Evolutionary conservation across 768 basidiomycete species (phyloP), one percentile per base, ranked within the genome.

Genomic region (Boletus speciosus): DNA sequence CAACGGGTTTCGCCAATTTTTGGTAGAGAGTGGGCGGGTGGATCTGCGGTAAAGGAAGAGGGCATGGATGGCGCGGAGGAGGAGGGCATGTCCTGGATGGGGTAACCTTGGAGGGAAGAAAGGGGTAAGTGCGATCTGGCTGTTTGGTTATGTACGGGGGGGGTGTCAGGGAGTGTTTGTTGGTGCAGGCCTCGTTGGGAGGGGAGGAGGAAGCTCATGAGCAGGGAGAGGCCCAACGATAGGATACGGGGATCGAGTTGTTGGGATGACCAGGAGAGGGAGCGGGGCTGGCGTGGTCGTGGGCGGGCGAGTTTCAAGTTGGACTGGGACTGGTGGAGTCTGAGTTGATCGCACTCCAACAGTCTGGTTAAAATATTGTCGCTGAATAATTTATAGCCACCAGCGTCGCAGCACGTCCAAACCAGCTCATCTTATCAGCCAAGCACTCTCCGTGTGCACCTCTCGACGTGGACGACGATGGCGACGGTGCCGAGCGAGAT

Each of bases 1-100:
- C 88, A 90, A 64, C 88, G 83, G 57, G 84, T 86, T 65, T 88
- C 79, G 57, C 85, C 86, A 56, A 85, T 66, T 70, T 81, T 82
- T 56, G 84, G 86, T 34, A 81, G 66, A 40, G 61, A 32, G 54
- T 63, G 65, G 34, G 66, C 37, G 11, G 70, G 35, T 35, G 74
- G 73, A 74, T 79, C 76, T 63, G 71, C 39, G 47, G 68, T 0
- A 32, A 66, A 66, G 61, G 62, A 61, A 50, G 59, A 48, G 45
- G 66, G 55, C 52, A 69, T 65, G 59, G 61, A 56, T 10, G 61
- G 63, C 51, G 64, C 57, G 49, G 73, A 58, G 39, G 61, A 56
- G 54, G 63, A 48, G 55, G 68, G 62, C 57, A 71, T 62, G 61
- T 66, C 51, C 52, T 68, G 68, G 62, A 66, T 65, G 43, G 71